phyloP scores from a whole-genome alignment of 2,329 filamentous ascomycete genomes.

The Seiridium unicorne region DNA sequence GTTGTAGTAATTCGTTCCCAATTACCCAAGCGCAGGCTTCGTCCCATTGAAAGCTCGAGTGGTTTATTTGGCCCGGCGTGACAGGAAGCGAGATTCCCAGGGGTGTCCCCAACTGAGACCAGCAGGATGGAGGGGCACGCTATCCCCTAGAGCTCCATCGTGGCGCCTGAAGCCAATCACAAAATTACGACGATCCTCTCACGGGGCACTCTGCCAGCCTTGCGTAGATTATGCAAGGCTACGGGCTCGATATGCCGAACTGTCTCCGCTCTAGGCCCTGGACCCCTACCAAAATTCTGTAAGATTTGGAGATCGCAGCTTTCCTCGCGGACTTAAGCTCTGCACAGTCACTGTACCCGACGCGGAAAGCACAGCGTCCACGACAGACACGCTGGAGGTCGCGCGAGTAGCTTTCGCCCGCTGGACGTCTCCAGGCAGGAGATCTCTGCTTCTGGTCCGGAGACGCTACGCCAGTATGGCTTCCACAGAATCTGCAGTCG shows the following conservation, averaged over 20 bases:
- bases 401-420: neutral
- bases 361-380: neutral
- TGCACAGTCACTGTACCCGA: neutral
- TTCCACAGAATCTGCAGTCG: neutral
- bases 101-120: neutral
- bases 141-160: neutral
- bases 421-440: conserved; percentile 8
- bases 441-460: conserved; percentile 2
- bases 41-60: no score
- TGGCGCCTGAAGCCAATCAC: neutral
- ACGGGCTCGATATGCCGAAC: neutral
- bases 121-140: neutral
- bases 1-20: no score
- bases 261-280: neutral
- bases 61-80: no score
- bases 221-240: conserved; percentile 5
- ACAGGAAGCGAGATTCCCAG: no score
- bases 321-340: neutral
- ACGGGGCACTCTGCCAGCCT: neutral
- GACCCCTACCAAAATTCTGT: neutral
- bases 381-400: conserved; percentile 4
- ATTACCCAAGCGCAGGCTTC: no score
- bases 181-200: neutral
- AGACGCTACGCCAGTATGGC: conserved; percentile 9
- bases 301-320: neutral